Base-by-base conservation (phyloP, 345 rosid genomes). In the Noccaea bulbosa region DNA sequence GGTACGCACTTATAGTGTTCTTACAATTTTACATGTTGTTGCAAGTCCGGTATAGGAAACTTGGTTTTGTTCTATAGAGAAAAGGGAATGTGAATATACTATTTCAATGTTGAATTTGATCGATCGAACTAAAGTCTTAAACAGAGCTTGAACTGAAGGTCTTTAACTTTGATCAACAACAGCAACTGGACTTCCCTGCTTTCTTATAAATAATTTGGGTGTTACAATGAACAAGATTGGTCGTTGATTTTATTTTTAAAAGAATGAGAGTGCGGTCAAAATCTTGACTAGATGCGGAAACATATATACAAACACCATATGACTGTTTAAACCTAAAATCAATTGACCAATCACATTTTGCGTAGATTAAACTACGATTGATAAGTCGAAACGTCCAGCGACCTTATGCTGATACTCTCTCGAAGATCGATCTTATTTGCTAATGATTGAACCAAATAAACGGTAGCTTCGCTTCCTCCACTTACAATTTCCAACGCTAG, bases 1-100 rank as follows among this genome's bases (percentile, higher is more conserved):
- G 77, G 52, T 65, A 65, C 45, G 60, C n/a, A 15, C 5, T 63
- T 57, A 15, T 56, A 65, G 49, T 53, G 35, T 73, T 65, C 8
- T 38, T 56, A 27, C 50, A 55, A 39, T 37, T 64, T 65, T 39
- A 32, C 49, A 39, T 71, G 61, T 14, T 52, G 5, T 72, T 73
- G 32, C 32, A 33, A 66, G 67, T 73, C 39, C 39, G 20, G 4
- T 40, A 57, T 65, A 65, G 51, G 66, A 65, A 57, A 47, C 17
- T 56, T 57, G 66, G 46, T 40, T 72, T 65, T 59, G 51, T 47
- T 73, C 60, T 48, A 3, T 41, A 65, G 43, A 49, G 32, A 58
- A 37, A 5, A 16, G 20, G 56, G 63, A 64, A 45, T 72, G 70
- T 64, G 62, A 45, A 71, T 62, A 43, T 33, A 51, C 5, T 15